These are phyloP conservation scores for Tirmania nivea DNA, from an alignment of 495 filamentous ascomycete species.

Conservation along the genomic window DNA sequence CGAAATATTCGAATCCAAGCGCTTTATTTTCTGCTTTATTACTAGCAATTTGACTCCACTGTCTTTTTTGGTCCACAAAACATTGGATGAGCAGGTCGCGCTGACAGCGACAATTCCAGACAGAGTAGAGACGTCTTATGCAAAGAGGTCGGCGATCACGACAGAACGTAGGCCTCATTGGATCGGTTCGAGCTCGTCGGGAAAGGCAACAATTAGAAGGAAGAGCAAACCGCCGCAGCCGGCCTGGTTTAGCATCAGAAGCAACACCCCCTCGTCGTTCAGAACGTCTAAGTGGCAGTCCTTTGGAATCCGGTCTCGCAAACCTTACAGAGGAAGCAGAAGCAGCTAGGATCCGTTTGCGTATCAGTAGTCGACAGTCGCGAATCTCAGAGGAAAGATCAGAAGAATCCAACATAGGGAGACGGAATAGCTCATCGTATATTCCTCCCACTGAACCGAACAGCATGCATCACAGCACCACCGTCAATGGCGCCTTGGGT, in stretches of 20 bases:
- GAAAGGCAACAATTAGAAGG: constrained; percentile 12
- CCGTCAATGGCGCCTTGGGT: constrained; percentile 4
- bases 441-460: constrained; percentile 1
- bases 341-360: constrained; percentile 6
- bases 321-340: constrained; percentile 12
- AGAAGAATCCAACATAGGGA: no score
- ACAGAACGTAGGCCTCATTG: constrained; percentile 13
- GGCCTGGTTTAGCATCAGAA: constrained; percentile 3
- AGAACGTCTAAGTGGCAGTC: constrained; percentile 9
- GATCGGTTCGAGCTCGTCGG: constrained; percentile 12
- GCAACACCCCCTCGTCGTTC: constrained; percentile 12
- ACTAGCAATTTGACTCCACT: constrained; percentile 4
- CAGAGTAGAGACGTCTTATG: constrained; percentile 16
- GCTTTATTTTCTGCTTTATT: constrained; percentile 6
- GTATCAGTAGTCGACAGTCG: constrained; percentile 7
- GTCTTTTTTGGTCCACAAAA: constrained; percentile 4
- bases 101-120: constrained; percentile 13
- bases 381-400: background rate
- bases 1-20: constrained; percentile 2
- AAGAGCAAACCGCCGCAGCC: constrained; percentile 3
- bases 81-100: constrained; percentile 9
- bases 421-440: background rate
- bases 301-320: constrained; percentile 3
- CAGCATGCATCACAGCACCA: constrained; percentile 8
- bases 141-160: constrained; percentile 16